Conservation (phyloP, 306 rosid species). For the Alnus glutinosa region DNA sequence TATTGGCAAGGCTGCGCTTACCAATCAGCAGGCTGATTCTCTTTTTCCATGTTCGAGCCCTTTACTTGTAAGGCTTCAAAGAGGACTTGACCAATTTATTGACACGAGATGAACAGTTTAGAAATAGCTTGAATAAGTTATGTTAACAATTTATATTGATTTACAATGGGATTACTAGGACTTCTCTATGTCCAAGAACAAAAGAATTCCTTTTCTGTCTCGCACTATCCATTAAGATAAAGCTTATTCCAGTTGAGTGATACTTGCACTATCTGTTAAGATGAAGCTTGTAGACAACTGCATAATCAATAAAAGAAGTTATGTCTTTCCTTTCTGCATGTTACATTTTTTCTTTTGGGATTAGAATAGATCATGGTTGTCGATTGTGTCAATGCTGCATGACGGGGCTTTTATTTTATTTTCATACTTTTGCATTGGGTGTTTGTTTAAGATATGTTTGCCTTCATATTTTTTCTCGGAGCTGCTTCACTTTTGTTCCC, state of each 20-base stretch:
- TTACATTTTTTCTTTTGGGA: not conserved
- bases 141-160: not conserved
- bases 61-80: not conserved
- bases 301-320: not conserved
- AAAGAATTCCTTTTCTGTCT: not conserved
- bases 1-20: not conserved
- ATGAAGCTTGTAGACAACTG: not conserved
- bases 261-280: not conserved
- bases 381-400: not conserved
- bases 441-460: slow-evolving; percentile 6
- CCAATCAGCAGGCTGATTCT: not conserved
- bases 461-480: slow-evolving; percentile 3
- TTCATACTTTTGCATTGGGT: not conserved
- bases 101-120: not conserved
- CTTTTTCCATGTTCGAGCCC: not conserved
- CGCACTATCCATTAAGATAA: not conserved
- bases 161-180: not conserved
- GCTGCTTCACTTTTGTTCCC: slow-evolving; percentile 30
- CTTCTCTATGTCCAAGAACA: not conserved
- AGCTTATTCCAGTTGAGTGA: not conserved
- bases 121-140: not conserved
- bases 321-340: not conserved
- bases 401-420: not conserved
- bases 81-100: not conserved
- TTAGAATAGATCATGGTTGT: not conserved